These are phyloP conservation scores for Phytophthora rubi DNA, from an alignment of 352 stramenopile genomes.

Conservation along the genomic window DNA sequence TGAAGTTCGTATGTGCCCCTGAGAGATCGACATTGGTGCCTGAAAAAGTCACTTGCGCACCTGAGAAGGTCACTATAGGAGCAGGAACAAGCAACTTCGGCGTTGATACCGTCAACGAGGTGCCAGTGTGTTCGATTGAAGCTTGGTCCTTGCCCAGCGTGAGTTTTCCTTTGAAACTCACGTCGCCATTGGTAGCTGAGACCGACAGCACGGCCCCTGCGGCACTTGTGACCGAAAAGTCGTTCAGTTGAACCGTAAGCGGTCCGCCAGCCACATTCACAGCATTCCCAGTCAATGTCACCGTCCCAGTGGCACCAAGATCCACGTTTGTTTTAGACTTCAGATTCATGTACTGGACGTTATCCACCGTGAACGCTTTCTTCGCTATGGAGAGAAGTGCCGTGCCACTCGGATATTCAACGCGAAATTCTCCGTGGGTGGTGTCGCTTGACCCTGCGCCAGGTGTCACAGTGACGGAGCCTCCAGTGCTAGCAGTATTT, in stretches of 20 bases:
- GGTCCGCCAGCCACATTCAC: conserved; percentile 39
- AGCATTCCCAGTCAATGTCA: conserved; percentile 40
- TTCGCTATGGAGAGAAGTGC: conserved; percentile 41
- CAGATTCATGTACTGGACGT: conserved; percentile 41
- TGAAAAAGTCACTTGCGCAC: conserved; percentile 12
- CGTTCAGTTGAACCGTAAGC: conserved; percentile 32
- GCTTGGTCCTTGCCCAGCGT: conserved; percentile 26
- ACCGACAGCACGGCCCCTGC: conserved; percentile 23
- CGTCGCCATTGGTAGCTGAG: conserved; percentile 27
- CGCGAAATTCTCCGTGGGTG: conserved; percentile 43
- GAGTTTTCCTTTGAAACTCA: conserved; percentile 36
- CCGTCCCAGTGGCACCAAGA: conserved; percentile 28
- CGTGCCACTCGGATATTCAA: conserved; percentile 42
- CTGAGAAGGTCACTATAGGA: conserved; percentile 16
- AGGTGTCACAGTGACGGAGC: conserved; percentile 49
- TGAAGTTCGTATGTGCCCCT: conserved; percentile 2
- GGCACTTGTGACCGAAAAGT: conserved; percentile 34
- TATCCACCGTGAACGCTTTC: conserved; percentile 42
- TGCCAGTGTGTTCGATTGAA: conserved; percentile 37
- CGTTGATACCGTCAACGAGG: conserved; percentile 42
- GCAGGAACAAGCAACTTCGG: conserved; percentile 18
- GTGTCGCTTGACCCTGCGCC: conserved; percentile 36
- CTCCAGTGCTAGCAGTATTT: conserved; percentile 35
- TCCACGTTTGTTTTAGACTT: conserved; percentile 41
- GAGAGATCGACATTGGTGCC: conserved; percentile 16